Base-by-base conservation (phyloP, 331 rosid genomes). In the Quercus tomentella region DNA sequence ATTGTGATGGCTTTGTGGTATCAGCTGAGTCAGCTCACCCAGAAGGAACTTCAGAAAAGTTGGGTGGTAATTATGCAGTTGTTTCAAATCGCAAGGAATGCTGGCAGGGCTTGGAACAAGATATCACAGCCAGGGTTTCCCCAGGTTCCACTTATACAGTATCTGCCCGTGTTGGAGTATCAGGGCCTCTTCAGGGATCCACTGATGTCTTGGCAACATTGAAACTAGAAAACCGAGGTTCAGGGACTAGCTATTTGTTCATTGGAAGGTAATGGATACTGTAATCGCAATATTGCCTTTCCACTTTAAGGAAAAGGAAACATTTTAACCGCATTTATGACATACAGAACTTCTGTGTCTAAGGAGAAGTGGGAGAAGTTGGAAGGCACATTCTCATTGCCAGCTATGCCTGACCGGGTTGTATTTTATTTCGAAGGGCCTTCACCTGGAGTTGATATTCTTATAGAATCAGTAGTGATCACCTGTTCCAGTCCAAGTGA, bases 91-190 rank as follows among this genome's bases (percentile, higher is more conserved):
- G 98, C 35, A 88, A 82, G 25, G 97, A 93, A 86, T 77, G 92
- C 80, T 96, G 99, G 99, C 99, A 96, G 82, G 99, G 99, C 22
- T 88, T 89, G 74, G 99, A 90, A 86, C 99, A 93, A 85, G 97
- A 93, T 45, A 92, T 96, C 76, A 96, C 98, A 4, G 56, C 67
- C 41, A 78, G 80, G 45, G 72, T 96, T 79, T 86, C 88, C 26
- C 72, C 66, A 5, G 92, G 97, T 66, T 86, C 85, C 51, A 71
- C 86, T 57, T 93, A 93, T 76, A 68, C 26, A 14, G 97, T 96
- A 81, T 89, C 92, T 4, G 97, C 97, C 80, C 77, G 28, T 78
- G 97, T 93, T 75, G 97, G 97, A 63, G 92, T 93, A 65, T 92
- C 93, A 3, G 94, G 97, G 30, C 79, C 86, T 72, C 77, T 81